These are phyloP conservation scores for Juglanconis oblonga DNA, from an alignment of 2,329 filamentous ascomycete species.

Conservation along the genomic window DNA sequence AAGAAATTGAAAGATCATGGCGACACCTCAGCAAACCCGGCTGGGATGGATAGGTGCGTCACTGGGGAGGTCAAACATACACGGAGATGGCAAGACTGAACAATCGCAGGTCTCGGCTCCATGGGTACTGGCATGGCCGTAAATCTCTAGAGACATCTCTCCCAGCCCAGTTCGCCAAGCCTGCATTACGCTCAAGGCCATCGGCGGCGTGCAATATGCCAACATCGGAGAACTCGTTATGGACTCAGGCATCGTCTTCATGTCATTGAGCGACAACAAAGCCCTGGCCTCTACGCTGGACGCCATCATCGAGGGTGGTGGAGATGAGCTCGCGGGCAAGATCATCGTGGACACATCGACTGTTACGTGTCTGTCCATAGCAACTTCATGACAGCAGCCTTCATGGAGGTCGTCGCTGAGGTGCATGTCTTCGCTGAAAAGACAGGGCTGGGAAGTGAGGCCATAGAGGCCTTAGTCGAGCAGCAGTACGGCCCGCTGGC, in stretches of 20 bases:
- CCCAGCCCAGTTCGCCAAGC: constrained; percentile 17
- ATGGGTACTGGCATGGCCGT: constrained; percentile 50
- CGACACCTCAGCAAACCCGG: not conserved
- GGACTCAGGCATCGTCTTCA: constrained; percentile 33
- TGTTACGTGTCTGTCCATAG: constrained; percentile 29
- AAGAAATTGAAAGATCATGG: not conserved
- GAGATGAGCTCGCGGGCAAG: constrained; percentile 32
- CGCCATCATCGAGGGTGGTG: constrained; percentile 46
- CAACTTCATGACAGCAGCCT: constrained; percentile 45
- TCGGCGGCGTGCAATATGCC: constrained; percentile 26
- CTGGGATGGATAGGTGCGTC: constrained; percentile 12
- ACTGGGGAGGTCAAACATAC: not conserved
- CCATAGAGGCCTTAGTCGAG: constrained; percentile 41
- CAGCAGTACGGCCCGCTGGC: constrained; percentile 37
- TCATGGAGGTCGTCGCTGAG: constrained; percentile 52
- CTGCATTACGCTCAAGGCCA: constrained; percentile 33
- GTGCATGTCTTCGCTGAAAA: constrained; percentile 48
- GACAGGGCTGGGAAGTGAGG: constrained; percentile 35
- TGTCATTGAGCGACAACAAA: constrained; percentile 74
- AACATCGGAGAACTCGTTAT: constrained; percentile 27
- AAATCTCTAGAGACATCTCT: constrained; percentile 44
- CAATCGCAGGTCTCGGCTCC: constrained; percentile 41
- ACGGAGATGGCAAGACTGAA: not conserved
- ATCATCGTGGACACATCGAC: constrained; percentile 49
- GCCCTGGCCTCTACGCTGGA: constrained; percentile 64